phyloP scores from a whole-genome alignment of 306 rosid species.

The Castanea crenata region DNA sequence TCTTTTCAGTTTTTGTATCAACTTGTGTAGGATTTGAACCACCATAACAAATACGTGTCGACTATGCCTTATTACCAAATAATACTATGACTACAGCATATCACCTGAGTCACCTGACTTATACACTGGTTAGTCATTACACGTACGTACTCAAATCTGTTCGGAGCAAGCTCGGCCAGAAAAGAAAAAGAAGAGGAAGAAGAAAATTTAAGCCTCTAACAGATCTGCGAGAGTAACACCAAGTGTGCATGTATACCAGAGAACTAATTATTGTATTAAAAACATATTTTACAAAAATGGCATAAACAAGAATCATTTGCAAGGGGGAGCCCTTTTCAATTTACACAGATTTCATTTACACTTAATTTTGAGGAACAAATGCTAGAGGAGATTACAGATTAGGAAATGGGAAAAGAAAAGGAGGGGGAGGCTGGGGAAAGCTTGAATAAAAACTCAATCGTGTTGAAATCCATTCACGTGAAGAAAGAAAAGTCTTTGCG shows the following conservation, averaged over 20 bases:
- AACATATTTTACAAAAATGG: slow-evolving; percentile 54
- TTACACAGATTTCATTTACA: slow-evolving; percentile 69
- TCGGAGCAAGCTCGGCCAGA: too few relatives aligned
- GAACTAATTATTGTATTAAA: slow-evolving; percentile 15
- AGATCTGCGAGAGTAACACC: neutral
- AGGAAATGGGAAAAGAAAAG: neutral
- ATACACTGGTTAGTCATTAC: too few relatives aligned
- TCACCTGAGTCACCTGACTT: too few relatives aligned
- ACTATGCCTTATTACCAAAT: too few relatives aligned
- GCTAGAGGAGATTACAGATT: slow-evolving; percentile 42
- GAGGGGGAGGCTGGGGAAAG: neutral
- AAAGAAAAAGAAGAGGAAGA: too few relatives aligned
- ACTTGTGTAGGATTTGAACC: too few relatives aligned
- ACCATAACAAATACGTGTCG: too few relatives aligned
- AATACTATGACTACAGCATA: too few relatives aligned
- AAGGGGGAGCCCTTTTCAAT: slow-evolving; percentile 28
- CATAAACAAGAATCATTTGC: slow-evolving; percentile 42
- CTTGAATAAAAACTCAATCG: slow-evolving; percentile 11
- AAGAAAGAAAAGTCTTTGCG: slow-evolving; percentile 29
- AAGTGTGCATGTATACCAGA: neutral
- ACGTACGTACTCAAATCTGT: too few relatives aligned
- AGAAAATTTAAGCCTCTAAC: too few relatives aligned
- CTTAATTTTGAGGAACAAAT: slow-evolving; percentile 43
- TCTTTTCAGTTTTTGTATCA: too few relatives aligned
- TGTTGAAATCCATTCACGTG: slow-evolving; percentile 36